Conservation (phyloP, 345 rosid genomes). For the Aurinia saxatilis region DNA sequence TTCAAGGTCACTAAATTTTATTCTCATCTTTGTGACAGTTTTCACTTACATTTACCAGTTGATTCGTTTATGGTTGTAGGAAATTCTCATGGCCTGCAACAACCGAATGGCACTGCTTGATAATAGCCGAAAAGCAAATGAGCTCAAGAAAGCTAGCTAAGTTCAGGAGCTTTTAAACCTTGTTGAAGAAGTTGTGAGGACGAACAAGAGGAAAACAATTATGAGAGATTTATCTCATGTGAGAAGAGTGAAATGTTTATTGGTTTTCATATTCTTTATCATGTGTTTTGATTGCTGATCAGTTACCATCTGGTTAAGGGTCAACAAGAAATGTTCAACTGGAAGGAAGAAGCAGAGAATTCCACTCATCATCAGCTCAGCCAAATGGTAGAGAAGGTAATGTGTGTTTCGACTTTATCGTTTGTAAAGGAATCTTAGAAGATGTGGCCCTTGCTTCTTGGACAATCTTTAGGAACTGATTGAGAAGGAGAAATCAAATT, state of each 20-base stretch:
- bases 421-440: no score
- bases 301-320: no score
- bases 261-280: not conserved
- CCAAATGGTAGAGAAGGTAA: no score
- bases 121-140: constrained; percentile 45
- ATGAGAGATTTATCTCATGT: constrained; percentile 50
- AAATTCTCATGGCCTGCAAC: constrained; percentile 40
- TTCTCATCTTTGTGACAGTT: no score
- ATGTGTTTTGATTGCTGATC: not conserved
- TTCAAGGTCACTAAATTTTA: no score
- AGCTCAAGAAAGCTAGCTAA: constrained; percentile 39
- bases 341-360: no score
- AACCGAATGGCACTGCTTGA: constrained; percentile 50
- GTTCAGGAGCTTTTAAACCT: constrained; percentile 49
- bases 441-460: no score
- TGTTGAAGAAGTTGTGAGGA: constrained; percentile 33
- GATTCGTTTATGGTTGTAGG: constrained; percentile 31
- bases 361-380: no score
- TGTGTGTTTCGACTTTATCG: no score
- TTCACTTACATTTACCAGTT: not conserved
- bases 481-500: no score
- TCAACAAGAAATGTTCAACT: no score
- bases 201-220: constrained; percentile 59
- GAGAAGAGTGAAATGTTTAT: constrained; percentile 32
- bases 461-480: no score